A percentile compares a stretch with the other conserved stretches of the same genome.
phyloP scores from a whole-genome alignment of 169 alveolate genomes.

The Plasmodium gonderi region DNA sequence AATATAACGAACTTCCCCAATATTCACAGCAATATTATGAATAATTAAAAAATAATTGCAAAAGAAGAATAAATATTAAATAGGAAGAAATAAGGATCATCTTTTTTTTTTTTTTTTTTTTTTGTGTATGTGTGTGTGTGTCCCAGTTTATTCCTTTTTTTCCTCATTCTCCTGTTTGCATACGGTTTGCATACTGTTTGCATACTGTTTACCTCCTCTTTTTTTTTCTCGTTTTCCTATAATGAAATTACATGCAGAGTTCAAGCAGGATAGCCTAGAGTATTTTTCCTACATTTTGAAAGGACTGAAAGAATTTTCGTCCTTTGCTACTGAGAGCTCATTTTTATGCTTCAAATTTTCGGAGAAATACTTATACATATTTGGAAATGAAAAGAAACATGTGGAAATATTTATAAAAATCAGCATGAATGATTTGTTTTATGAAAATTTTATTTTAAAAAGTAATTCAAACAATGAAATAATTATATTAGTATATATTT shows the following conservation, averaged over 20 bases:
- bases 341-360: slow-evolving; percentile 69
- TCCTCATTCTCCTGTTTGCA: neutral
- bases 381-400: slow-evolving; percentile 68
- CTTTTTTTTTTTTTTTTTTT: no score
- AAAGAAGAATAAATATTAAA: neutral
- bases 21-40: neutral
- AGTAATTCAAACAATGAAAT: slow-evolving; percentile 58
- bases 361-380: slow-evolving; percentile 54
- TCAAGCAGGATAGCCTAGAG: slow-evolving; percentile 59
- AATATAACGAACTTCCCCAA: neutral
- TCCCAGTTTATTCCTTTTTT: neutral
- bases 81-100: neutral
- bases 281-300: slow-evolving; percentile 47
- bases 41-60: neutral
- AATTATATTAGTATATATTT: slow-evolving; percentile 61
- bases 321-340: slow-evolving; percentile 46
- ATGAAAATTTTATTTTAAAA: slow-evolving; percentile 69
- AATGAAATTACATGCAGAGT: slow-evolving; percentile 71
- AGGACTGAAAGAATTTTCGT: slow-evolving; percentile 66
- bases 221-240: neutral
- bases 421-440: slow-evolving; percentile 71
- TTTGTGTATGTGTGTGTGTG: no score
- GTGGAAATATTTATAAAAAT: slow-evolving; percentile 73
- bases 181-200: neutral
- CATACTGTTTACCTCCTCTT: neutral